Evolutionary conservation across 176 grass and related monocot species (phyloP).

Genomic region (Avena sativa): DNA sequence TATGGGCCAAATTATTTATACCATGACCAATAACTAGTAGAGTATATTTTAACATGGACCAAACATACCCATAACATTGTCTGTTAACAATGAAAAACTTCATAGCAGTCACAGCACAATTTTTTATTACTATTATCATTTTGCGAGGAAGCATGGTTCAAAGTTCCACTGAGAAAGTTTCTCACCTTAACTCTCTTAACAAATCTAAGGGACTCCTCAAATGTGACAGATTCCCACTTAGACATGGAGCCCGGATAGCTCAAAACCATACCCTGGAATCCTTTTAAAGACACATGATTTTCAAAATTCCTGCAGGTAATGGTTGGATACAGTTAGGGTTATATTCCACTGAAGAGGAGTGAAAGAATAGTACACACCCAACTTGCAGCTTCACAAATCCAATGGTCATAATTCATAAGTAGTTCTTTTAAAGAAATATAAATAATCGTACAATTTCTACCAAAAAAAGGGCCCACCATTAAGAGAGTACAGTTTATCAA

Average conservation of each 20-base stretch:
- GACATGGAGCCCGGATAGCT: constrained; percentile 43
- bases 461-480: neutral
- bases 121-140: constrained; percentile 15
- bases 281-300: constrained; percentile 48
- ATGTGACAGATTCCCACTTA: constrained; percentile 62
- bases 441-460: neutral
- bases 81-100: neutral
- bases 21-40: neutral
- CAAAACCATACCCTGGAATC: constrained; percentile 33
- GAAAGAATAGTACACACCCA: constrained; percentile 20
- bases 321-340: constrained; percentile 31
- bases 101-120: neutral
- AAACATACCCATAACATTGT: constrained; percentile 4
- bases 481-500: constrained; percentile 1
- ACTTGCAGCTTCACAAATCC: neutral
- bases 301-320: constrained; percentile 47
- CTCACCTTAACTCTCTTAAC: constrained; percentile 74
- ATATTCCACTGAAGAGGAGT: neutral
- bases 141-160: neutral
- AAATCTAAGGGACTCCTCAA: constrained; percentile 71
- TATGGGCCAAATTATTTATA: neutral
- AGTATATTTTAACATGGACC: neutral
- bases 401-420: neutral
- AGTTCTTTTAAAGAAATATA: constrained; percentile 8
- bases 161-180: constrained; percentile 36